Conservation (phyloP, 805 yeast species). For the Candida silvicultrix region DNA sequence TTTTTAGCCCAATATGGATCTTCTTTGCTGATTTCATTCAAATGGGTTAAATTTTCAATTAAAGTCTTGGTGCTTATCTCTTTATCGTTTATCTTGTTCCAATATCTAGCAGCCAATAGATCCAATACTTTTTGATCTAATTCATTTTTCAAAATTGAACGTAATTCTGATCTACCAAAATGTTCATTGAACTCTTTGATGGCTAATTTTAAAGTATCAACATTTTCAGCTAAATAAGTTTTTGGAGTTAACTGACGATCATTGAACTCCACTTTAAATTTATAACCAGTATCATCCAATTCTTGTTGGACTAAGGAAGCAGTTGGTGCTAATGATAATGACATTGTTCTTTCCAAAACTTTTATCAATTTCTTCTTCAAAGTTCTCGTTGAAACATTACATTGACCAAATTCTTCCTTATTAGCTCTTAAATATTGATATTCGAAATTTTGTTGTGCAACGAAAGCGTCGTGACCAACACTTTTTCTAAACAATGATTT, state of each 20-base stretch:
- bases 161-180: slow-evolving; percentile 79
- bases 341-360: slow-evolving; percentile 88
- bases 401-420: slow-evolving; percentile 51
- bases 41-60: slow-evolving; percentile 43
- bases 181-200: slow-evolving; percentile 81
- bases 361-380: slow-evolving; percentile 77
- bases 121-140: slow-evolving; percentile 88
- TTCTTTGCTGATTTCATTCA: slow-evolving; percentile 52
- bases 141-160: slow-evolving; percentile 70
- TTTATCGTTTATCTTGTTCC: slow-evolving; percentile 54
- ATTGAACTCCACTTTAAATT: slow-evolving; percentile 93
- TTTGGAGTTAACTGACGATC: slow-evolving; percentile 93
- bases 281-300: slow-evolving; percentile 86
- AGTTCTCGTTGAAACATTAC: slow-evolving; percentile 68
- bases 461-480: slow-evolving; percentile 54
- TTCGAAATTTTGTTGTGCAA: slow-evolving; percentile 66
- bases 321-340: slow-evolving; percentile 81
- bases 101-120: slow-evolving; percentile 80
- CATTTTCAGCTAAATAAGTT: slow-evolving; percentile 85
- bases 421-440: slow-evolving; percentile 55
- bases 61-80: slow-evolving; percentile 14
- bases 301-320: slow-evolving; percentile 81
- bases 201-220: slow-evolving; percentile 79
- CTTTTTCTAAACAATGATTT: slow-evolving; percentile 43
- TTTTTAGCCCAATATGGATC: slow-evolving; percentile 85